Percentiles rank a stretch among this genome's conserved stretches.
phyloP scores from a whole-genome alignment of 768 basidiomycete genomes.

The Kwoniella heveanensis region DNA sequence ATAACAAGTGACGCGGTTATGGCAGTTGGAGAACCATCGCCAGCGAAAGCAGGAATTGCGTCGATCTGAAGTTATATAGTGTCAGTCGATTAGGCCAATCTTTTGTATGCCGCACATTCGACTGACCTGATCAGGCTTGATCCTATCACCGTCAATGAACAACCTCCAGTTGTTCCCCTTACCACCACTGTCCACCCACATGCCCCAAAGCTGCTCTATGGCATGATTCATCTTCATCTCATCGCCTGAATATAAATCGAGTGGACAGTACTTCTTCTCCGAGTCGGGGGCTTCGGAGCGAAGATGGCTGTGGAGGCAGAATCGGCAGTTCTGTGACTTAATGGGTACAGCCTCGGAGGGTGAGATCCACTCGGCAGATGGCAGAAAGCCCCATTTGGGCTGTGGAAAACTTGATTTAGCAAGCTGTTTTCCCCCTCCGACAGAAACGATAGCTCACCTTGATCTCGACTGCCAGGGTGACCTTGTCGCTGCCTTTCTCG shows the following conservation, averaged over 20 bases:
- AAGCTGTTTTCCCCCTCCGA: neutral
- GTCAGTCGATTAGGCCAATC: too few species aligned
- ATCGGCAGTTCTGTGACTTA: conserved; percentile 79
- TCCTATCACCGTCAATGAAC: conserved; percentile 68
- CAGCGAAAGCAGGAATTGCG: conserved; percentile 18
- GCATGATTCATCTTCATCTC: conserved; percentile 66
- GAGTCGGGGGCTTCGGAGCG: conserved; percentile 36
- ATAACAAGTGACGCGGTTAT: conserved; percentile 18
- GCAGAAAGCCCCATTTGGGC: conserved; percentile 98
- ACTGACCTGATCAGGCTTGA: conserved; percentile 66
- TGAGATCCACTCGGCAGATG: conserved; percentile 64
- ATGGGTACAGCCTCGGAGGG: conserved; percentile 61
- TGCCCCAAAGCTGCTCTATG: conserved; percentile 69
- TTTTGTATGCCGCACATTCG: too few species aligned
- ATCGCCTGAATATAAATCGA: conserved; percentile 83
- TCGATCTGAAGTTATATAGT: conserved; percentile 13
- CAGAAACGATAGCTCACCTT: conserved; percentile 65
- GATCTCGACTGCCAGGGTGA: conserved; percentile 74
- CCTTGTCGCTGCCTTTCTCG: conserved; percentile 52
- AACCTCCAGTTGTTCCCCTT: conserved; percentile 78
- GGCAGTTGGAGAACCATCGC: conserved; percentile 4
- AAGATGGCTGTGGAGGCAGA: conserved; percentile 78
- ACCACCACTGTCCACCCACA: conserved; percentile 70
- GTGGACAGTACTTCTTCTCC: conserved; percentile 68
- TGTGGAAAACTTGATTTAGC: conserved; percentile 52